Evolutionary conservation across 2,329 filamentous ascomycete species (phyloP), one percentile per base, ranked within the genome.

Genomic region (Endoconidiophora polonica): DNA sequence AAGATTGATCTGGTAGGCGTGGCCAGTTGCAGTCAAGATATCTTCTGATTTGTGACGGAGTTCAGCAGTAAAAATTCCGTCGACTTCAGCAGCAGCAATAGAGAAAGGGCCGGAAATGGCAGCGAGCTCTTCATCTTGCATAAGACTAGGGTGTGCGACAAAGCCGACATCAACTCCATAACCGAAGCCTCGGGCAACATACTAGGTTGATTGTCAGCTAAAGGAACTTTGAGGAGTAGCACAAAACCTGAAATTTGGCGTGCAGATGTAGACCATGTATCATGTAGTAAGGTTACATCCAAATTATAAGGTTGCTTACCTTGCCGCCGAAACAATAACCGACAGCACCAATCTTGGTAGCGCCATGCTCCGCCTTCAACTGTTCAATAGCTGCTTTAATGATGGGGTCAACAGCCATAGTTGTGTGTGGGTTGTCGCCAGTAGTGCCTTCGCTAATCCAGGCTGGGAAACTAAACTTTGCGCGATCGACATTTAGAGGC

Each of bases 321-420:
- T 83, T 84, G 50, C 72, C 82, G 37, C 83, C 83, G 56, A 86
- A 84, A 65, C 83, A 87, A 64, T 86, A 86, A 0, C 83, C 83
- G 0, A 79, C 74, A 12, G 69, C 73, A 1, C 75, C 82, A 36
- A 87, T 64, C 55, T 72, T 75, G 60, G 73, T 76, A 43, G 73
- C 62, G 1, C 73, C 72, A 49, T 69, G 65, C 47, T 76, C 68
- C 48, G 70, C 67, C 53, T 72, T 72, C 48, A 86, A 60, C 50
- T 75, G 69, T 60, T 76, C 73, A 59, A 83, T 61, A 33, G 57
- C 59, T 3, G 56, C 55, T 2, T 57, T 26, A 6, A 62, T 52
- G 7, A 65, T 59, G 4, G 60, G 58, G 38, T 63, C 62, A 2
- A 63, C 55, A 1, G 52, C 49, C 33, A 60, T 55, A 14, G 53